Base-by-base conservation (phyloP, 2,329 filamentous ascomycete genomes). In the Cercospora sesami region DNA sequence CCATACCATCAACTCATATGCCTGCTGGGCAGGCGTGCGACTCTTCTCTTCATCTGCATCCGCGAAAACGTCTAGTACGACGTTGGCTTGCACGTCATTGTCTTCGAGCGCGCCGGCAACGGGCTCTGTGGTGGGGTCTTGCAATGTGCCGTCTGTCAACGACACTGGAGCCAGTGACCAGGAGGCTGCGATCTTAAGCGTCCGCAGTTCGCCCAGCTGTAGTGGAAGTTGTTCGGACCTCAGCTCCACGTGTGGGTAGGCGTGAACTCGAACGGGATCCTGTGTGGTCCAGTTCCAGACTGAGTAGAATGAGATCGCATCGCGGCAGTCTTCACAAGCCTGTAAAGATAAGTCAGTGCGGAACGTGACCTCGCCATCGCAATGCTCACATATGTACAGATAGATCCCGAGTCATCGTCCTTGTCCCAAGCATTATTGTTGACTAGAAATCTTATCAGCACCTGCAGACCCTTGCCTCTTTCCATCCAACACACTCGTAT, bases 1-100 rank as follows among this genome's bases (percentile, higher is more conserved):
- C 70, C 70, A 72, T 9, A 72, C 65, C 70, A 72, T 72, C 53
- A 72, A 51, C 42, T 72, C 70, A 36, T 72, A 72, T 21, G 61
- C 67, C 58, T 72, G 70, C 53, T 72, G 51, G 10, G 55, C 64
- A 4, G 69, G 60, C 9, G 60, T 66, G 7, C 45, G 51, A 28
- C 66, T 67, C 60, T 57, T 64, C 23, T 71, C 53, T 30, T 30
- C 42, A 36, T 72, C 69, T 26, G 65, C 68, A 33, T 72, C 70
- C 2, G 66, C 70, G 28, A 72, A 72, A 7, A 72, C 55, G 57
- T 72, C 70, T 6, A 72, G 36, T 5, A 67, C 66, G 4, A 72
- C 68, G 33, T 72, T 69, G 6, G 68, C 68, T 36, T 70, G 66
- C 3, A 69, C 62, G 28, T 71, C 60, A 23, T 68, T 68, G 3